Base-by-base conservation (phyloP, 2,329 filamentous ascomycete genomes). In the Paecilomyces variotii region DNA sequence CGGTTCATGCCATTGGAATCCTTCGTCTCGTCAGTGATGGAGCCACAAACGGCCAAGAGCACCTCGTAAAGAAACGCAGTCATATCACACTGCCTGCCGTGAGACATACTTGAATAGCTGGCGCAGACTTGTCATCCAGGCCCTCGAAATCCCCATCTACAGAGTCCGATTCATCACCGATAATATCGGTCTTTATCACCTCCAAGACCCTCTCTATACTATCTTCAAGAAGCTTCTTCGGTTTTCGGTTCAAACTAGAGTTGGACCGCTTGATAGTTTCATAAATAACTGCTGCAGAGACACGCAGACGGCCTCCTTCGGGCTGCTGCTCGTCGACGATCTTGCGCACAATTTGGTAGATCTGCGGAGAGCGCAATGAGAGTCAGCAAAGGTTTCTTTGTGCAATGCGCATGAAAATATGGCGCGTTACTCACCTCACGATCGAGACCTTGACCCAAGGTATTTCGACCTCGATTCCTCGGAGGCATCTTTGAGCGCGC, bases 211-310 rank as follows among this genome's bases (percentile, higher is more conserved):
- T 82, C 61, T 96, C 91, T 62, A 97, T 90, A 35, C 89, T 88
- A 62, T 94, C 89, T 71, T 96, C 90, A 1, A 97, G 77, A 0
- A 88, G 80, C 61, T 86, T 87, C 73, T 94, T 96, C 45, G 90
- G 91, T 64, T 89, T 86, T 25, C 94, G 82, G 62, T 89, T 90
- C 25, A 97, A 76, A 56, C 88, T 91, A 0, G 91, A 96, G 71
- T 97, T 97, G 12, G 91, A 96, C 55, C 80, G 78, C 65, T 91
- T 90, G 61, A 97, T 91, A 59, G 84, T 84, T 45, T 91, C 87
- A 70, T 94, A 96, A 1, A 95, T 82, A 1, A 78, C 74, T 2
- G 81, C 74, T 2, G 87, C 78, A 1, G 84, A 86, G 5, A 89
- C 76, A 56, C 78, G 80, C 6, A 79, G 75, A 19, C 70, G 69